These are phyloP conservation scores for Aphanomyces cochlioides DNA, from an alignment of 352 stramenopile species.

Conservation along the genomic window DNA sequence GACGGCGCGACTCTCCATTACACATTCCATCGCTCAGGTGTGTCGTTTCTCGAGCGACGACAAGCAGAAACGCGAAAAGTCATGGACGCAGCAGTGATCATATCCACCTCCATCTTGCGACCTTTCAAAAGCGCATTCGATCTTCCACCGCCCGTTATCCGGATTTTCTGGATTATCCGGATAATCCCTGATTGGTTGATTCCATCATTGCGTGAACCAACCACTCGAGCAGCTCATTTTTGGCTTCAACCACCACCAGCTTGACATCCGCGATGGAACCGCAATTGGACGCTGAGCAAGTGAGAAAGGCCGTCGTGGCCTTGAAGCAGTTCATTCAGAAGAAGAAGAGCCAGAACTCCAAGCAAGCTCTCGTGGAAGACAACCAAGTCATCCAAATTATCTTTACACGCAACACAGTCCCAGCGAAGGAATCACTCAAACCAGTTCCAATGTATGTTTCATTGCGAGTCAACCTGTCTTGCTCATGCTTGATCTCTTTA, in stretches of 20 bases:
- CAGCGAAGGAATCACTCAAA: conserved; percentile 65
- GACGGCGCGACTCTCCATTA: too few species aligned
- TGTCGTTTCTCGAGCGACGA: too few species aligned
- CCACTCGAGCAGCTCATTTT: conserved; percentile 15
- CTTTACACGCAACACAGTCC: conserved; percentile 67
- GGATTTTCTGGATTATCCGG: not conserved
- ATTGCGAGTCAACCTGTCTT: conserved; percentile 7
- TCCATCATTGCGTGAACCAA: conserved; percentile 7
- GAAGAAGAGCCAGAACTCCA: conserved; percentile 44
- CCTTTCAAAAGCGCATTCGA: not conserved
- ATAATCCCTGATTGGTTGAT: conserved; percentile 6
- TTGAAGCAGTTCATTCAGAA: conserved; percentile 59
- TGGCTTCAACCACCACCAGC: conserved; percentile 11
- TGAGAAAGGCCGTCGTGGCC: conserved; percentile 65
- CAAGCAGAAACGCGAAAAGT: too few species aligned
- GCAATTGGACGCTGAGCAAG: conserved; percentile 39
- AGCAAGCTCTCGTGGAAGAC: conserved; percentile 59
- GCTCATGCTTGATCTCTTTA: conserved; percentile 32
- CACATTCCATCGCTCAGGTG: too few species aligned
- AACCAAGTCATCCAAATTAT: conserved; percentile 62
- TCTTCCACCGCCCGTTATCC: not conserved
- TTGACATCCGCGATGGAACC: conserved; percentile 7
- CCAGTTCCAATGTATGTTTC: conserved; percentile 59
- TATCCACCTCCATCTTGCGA: too few species aligned
- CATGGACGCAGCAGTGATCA: too few species aligned